Evolutionary conservation across 2,329 filamentous ascomycete genomes (phyloP).

Genomic region (Xylariaceae sp.): DNA sequence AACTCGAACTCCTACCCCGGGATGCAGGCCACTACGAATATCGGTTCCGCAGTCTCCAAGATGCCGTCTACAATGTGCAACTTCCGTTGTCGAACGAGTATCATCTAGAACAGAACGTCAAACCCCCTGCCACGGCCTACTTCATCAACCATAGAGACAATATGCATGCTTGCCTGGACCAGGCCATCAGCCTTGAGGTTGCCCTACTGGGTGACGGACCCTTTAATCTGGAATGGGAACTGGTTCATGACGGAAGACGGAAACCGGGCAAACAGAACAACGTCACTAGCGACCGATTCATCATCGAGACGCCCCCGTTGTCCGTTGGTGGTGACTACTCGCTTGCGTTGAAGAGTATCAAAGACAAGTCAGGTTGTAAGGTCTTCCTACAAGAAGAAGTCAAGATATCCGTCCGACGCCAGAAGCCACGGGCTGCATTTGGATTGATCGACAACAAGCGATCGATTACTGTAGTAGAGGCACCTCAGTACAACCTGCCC

Average conservation of each 20-base stretch:
- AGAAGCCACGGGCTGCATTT: slow-evolving; percentile 82
- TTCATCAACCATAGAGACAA: slow-evolving; percentile 51
- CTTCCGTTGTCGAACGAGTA: slow-evolving; percentile 29
- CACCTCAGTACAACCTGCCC: slow-evolving; percentile 67
- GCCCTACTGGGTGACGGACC: slow-evolving; percentile 75
- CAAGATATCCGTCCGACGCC: slow-evolving; percentile 80
- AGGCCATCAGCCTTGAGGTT: slow-evolving; percentile 70
- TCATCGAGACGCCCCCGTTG: slow-evolving; percentile 70
- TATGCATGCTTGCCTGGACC: slow-evolving; percentile 74
- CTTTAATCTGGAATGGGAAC: slow-evolving; percentile 86
- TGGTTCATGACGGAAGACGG: slow-evolving; percentile 83
- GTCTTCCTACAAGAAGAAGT: slow-evolving; percentile 78
- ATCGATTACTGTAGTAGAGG: slow-evolving; percentile 69
- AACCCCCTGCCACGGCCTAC: slow-evolving; percentile 81
- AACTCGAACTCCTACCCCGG: slow-evolving; percentile 76
- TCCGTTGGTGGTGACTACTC: slow-evolving; percentile 84
- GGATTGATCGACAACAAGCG: slow-evolving; percentile 78
- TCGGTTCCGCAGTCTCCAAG: slow-evolving; percentile 73
- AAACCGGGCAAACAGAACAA: slow-evolving; percentile 60
- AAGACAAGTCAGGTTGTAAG: slow-evolving; percentile 81
- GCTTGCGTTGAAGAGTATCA: slow-evolving; percentile 76
- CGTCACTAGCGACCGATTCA: slow-evolving; percentile 59
- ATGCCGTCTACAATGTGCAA: slow-evolving; percentile 69
- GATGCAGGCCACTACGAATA: slow-evolving; percentile 84
- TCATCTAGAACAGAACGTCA: slow-evolving; percentile 77